A percentile compares a stretch with the other conserved stretches of the same genome.
phyloP scores from a whole-genome alignment of 352 stramenopile species.

The Thraustochytrium striatum region DNA sequence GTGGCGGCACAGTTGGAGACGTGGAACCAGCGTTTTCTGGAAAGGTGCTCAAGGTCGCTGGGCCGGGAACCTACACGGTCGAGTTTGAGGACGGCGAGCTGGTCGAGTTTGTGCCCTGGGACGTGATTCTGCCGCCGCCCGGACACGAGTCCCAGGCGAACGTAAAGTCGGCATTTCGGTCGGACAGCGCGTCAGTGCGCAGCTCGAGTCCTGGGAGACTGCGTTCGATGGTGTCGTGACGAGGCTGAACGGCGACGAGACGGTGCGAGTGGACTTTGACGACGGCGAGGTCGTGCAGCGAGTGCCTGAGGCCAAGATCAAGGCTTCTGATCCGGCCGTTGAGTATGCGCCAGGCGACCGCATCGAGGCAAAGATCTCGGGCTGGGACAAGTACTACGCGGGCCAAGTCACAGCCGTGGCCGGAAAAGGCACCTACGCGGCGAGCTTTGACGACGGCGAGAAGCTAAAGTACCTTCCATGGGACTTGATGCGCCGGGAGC shows the following conservation, averaged over 20 bases:
- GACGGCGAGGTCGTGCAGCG: conserved; percentile 4
- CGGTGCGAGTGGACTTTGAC: conserved; percentile 25
- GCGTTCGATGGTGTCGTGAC: conserved; percentile 22
- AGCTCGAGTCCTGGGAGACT: conserved; percentile 9
- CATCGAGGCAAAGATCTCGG: conserved; percentile 20
- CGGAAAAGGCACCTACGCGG: conserved; percentile 1
- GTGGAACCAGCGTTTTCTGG: conserved; percentile 25
- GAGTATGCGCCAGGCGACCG: conserved; percentile 6
- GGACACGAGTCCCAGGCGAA: neutral
- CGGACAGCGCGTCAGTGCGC: conserved; percentile 3
- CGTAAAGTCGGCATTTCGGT: neutral
- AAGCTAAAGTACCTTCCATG: neutral
- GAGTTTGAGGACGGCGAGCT: conserved; percentile 45
- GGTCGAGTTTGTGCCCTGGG: neutral
- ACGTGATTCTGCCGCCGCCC: too few species aligned
- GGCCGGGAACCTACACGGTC: conserved; percentile 19
- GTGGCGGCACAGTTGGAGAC: conserved; percentile 10
- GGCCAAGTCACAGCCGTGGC: neutral
- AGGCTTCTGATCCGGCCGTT: too few species aligned
- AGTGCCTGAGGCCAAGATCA: neutral
- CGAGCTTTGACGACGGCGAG: conserved; percentile 42
- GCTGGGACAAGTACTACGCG: conserved; percentile 45
- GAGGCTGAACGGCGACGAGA: neutral
- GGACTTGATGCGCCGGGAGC: neutral
- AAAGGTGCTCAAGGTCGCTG: neutral